Conservation (phyloP, 2,329 filamentous ascomycete genomes). For the Blastomyces parvus region DNA sequence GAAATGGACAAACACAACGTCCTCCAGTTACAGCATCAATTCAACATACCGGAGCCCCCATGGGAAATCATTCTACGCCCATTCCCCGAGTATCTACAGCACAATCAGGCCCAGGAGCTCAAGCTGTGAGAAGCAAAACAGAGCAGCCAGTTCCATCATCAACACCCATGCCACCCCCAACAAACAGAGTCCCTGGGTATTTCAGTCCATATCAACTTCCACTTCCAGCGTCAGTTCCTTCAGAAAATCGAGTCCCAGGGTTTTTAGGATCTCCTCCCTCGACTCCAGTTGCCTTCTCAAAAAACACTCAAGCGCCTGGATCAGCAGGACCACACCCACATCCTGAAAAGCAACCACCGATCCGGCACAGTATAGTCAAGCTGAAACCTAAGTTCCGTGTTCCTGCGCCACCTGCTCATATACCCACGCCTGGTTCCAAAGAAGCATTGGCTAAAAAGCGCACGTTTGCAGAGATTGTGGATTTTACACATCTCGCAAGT, state of each 20-base stretch:
- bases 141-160: background rate
- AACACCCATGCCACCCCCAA: background rate
- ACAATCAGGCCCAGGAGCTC: background rate
- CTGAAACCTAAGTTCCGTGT: conserved; percentile 5
- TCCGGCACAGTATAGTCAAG: conserved; percentile 1
- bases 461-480: conserved; percentile 45
- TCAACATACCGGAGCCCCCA: background rate
- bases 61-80: background rate
- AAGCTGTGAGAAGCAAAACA: background rate
- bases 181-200: background rate
- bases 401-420: conserved; percentile 7
- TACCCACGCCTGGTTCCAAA: conserved; percentile 34
- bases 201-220: background rate
- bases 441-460: conserved; percentile 48
- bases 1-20: background rate
- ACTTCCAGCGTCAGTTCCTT: background rate
- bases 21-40: background rate
- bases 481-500: conserved; percentile 39
- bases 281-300: background rate
- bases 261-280: background rate
- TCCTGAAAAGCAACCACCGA: background rate
- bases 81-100: background rate
- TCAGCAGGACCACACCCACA: background rate
- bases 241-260: conserved; percentile 1
- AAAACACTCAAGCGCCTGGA: background rate